Conservation (phyloP, 2,329 filamentous ascomycete genomes). For the Mycosphaerelloides madeirae region DNA sequence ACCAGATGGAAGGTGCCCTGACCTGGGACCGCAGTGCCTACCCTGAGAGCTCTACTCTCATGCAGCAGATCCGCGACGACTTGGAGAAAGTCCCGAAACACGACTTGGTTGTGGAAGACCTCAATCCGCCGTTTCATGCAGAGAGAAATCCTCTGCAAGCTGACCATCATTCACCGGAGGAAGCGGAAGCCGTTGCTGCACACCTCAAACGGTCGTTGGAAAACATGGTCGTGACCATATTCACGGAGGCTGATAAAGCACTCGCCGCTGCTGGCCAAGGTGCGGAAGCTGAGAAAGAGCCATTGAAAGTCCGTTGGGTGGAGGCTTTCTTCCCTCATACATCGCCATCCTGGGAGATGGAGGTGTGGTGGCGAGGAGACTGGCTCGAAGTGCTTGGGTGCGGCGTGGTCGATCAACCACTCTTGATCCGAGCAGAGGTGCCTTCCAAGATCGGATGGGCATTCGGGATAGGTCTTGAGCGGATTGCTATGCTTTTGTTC, state of each 20-base stretch:
- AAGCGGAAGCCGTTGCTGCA: slow-evolving; percentile 74
- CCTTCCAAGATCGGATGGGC: slow-evolving; percentile 82
- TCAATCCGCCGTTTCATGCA: slow-evolving; percentile 70
- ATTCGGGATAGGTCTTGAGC: slow-evolving; percentile 88
- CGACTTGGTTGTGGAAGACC: slow-evolving; percentile 73
- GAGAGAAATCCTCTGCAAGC: slow-evolving; percentile 79
- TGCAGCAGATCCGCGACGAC: slow-evolving; percentile 64
- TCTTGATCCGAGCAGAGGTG: slow-evolving; percentile 72
- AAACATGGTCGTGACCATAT: slow-evolving; percentile 83
- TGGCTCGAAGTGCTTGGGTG: slow-evolving; percentile 97
- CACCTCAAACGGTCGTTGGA: slow-evolving; percentile 90
- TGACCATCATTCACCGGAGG: slow-evolving; percentile 64
- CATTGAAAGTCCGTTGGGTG: slow-evolving; percentile 84
- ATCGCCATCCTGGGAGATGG: slow-evolving; percentile 89
- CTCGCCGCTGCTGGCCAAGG: slow-evolving; percentile 43
- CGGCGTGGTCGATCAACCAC: slow-evolving; percentile 77
- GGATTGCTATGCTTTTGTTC: slow-evolving; percentile 96
- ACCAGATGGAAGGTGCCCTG: slow-evolving; percentile 95
- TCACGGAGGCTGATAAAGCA: slow-evolving; percentile 68
- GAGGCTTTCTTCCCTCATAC: slow-evolving; percentile 98
- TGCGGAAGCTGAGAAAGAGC: slow-evolving; percentile 51
- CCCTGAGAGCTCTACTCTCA: slow-evolving; percentile 50
- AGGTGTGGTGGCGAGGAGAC: slow-evolving; percentile 88
- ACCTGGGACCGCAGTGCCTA: slow-evolving; percentile 73
- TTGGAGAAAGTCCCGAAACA: slow-evolving; percentile 68